Conservation (phyloP, 768 basidiomycete genomes). For the Inosperma sp. region DNA sequence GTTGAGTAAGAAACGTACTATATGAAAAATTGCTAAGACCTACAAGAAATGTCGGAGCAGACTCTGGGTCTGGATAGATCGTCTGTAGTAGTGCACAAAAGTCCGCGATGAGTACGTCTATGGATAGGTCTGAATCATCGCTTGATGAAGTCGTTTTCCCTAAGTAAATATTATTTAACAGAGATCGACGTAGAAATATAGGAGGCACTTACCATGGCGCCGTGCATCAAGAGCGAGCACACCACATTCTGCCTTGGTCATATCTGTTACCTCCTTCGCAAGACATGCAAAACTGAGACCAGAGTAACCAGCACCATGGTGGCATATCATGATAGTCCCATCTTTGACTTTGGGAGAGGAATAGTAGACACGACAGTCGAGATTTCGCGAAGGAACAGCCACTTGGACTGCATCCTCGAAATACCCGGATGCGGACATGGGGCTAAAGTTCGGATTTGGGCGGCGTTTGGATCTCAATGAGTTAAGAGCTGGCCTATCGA, state of each 20-base stretch:
- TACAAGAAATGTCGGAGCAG: constrained; percentile 74
- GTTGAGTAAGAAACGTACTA: not conserved
- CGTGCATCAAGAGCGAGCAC: constrained; percentile 79
- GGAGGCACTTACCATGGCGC: constrained; percentile 66
- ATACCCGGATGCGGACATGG: constrained; percentile 72
- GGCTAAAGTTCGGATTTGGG: constrained; percentile 62
- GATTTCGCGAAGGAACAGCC: constrained; percentile 50
- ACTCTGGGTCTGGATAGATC: constrained; percentile 60
- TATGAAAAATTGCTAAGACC: constrained; percentile 19
- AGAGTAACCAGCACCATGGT: constrained; percentile 93
- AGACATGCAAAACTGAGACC: constrained; percentile 87
- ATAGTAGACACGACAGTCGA: constrained; percentile 80
- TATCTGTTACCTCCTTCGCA: constrained; percentile 67
- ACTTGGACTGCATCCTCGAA: constrained; percentile 82
- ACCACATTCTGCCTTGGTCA: constrained; percentile 69
- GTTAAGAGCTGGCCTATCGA: constrained; percentile 33
- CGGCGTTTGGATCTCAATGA: constrained; percentile 27
- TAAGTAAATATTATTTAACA: constrained; percentile 28
- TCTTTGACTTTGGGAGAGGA: constrained; percentile 56
- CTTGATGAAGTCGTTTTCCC: constrained; percentile 58
- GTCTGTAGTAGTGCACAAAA: constrained; percentile 63
- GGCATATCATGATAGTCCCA: constrained; percentile 79
- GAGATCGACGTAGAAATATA: not conserved
- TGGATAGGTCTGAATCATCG: constrained; percentile 57
- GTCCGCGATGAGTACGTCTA: constrained; percentile 69